A percentile compares a stretch with the other conserved stretches of the same genome.
Conservation (phyloP, 1,284 basidiomycete species). For the Kwoniella shivajii region DNA sequence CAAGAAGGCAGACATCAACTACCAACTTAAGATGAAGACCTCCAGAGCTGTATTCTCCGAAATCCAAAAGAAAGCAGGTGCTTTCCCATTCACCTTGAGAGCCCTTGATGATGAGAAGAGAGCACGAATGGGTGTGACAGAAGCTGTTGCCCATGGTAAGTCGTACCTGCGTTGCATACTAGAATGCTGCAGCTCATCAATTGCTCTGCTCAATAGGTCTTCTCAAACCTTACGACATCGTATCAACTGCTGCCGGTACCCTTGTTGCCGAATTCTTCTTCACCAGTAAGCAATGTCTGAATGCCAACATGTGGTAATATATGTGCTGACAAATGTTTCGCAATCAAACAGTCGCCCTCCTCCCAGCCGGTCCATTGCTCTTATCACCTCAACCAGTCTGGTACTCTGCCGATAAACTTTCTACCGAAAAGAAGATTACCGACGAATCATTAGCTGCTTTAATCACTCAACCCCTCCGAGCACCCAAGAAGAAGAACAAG, state of each 20-base stretch:
- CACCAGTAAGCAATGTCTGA: constrained; percentile 63
- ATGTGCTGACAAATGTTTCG: too few species aligned
- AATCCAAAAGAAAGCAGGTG: constrained; percentile 94
- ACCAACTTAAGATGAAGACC: constrained; percentile 97
- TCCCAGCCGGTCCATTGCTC: constrained; percentile 78
- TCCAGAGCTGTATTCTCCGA: constrained; percentile 93
- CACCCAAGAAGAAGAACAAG: constrained; percentile 83
- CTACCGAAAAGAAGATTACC: constrained; percentile 84
- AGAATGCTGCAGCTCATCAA: background rate
- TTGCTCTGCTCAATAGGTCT: constrained; percentile 31
- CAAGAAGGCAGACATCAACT: constrained; percentile 86
- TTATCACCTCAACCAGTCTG: constrained; percentile 84
- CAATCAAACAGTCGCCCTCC: constrained; percentile 69
- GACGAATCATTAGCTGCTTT: constrained; percentile 81
- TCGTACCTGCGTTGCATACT: background rate
- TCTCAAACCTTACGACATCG: constrained; percentile 54
- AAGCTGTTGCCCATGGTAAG: constrained; percentile 84
- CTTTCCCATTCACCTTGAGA: constrained; percentile 97
- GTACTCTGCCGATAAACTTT: constrained; percentile 84
- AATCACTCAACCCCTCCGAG: constrained; percentile 76
- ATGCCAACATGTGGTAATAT: too few species aligned
- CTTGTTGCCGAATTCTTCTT: constrained; percentile 94
- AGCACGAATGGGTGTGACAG: constrained; percentile 90
- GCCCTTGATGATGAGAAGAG: constrained; percentile 93
- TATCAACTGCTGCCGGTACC: constrained; percentile 74